These are phyloP conservation scores for Lachnellula suecica DNA, from an alignment of 2,329 filamentous ascomycete species.

Conservation along the genomic window DNA sequence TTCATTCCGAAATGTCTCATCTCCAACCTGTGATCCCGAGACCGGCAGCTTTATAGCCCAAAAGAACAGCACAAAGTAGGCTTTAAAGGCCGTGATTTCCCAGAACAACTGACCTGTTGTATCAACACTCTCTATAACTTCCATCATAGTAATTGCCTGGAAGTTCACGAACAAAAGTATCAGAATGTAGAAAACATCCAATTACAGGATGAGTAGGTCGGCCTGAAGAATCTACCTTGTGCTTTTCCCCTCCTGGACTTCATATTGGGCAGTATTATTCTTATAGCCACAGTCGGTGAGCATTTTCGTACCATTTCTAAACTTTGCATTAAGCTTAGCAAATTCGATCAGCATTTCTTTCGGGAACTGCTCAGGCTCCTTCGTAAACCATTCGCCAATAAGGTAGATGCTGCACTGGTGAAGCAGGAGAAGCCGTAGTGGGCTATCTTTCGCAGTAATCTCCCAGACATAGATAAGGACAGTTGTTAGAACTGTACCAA, in stretches of 20 bases:
- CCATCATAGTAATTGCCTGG: too few species aligned
- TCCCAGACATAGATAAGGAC: not conserved
- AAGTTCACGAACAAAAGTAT: too few species aligned
- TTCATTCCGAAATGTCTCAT: too few species aligned
- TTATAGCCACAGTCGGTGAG: too few species aligned
- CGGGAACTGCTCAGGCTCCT: not conserved
- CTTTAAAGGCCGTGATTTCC: too few species aligned
- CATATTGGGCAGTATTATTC: not conserved
- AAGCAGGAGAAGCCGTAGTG: not conserved
- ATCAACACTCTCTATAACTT: too few species aligned
- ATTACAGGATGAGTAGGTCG: too few species aligned
- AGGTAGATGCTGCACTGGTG: not conserved
- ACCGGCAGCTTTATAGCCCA: too few species aligned
- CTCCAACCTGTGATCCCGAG: too few species aligned
- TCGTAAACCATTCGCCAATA: not conserved
- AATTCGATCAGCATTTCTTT: constrained; percentile 4
- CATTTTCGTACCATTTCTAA: not conserved
- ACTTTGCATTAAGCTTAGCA: not conserved
- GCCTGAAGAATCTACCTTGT: not conserved
- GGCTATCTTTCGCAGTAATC: not conserved
- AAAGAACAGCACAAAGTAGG: too few species aligned
- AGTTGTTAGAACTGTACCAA: not conserved
- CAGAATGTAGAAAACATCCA: too few species aligned
- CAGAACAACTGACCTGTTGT: too few species aligned
- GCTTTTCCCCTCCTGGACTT: not conserved